Conservation (phyloP, 2,329 filamentous ascomycete species). For the Neurospora sp. region DNA sequence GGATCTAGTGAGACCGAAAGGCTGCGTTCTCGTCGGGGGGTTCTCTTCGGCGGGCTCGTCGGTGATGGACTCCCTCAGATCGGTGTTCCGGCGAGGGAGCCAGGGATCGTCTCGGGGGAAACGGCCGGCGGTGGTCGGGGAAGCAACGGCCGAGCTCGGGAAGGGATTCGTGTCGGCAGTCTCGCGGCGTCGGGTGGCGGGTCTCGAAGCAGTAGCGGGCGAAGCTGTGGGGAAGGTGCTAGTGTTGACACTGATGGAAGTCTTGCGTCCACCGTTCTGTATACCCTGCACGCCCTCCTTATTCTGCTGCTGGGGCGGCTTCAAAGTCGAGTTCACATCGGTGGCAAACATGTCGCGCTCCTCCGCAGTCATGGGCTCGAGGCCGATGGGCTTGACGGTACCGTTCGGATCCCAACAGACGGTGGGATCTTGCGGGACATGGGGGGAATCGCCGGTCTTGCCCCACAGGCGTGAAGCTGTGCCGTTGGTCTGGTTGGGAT, state of each 20-base stretch:
- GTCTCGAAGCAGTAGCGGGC: constrained; percentile 60
- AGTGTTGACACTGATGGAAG: constrained; percentile 62
- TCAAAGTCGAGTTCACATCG: constrained; percentile 90
- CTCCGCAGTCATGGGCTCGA: constrained; percentile 57
- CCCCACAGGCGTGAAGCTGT: constrained; percentile 59
- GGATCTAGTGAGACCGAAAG: constrained; percentile 42
- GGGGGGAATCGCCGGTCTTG: constrained; percentile 58
- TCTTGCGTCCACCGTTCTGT: constrained; percentile 58
- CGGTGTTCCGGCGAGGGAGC: constrained; percentile 43
- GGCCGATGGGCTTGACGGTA: constrained; percentile 57
- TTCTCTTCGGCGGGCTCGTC: constrained; percentile 43
- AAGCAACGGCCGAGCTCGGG: constrained; percentile 41
- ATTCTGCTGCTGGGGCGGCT: constrained; percentile 65
- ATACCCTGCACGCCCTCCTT: constrained; percentile 37
- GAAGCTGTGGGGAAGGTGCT: constrained; percentile 59
- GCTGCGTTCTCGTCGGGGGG: constrained; percentile 21
- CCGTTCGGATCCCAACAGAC: constrained; percentile 81
- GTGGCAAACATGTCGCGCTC: constrained; percentile 64
- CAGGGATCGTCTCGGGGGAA: constrained; percentile 57
- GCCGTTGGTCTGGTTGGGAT: constrained; percentile 62
- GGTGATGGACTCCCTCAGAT: constrained; percentile 40
- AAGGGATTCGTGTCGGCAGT: constrained; percentile 61
- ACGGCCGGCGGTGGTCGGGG: constrained; percentile 49
- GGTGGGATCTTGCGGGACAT: constrained; percentile 70
- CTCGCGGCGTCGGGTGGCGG: constrained; percentile 71